Percentiles rank a stretch among this genome's conserved stretches.
phyloP scores from a whole-genome alignment of 805 yeast species.

The Saturnispora dispora region DNA sequence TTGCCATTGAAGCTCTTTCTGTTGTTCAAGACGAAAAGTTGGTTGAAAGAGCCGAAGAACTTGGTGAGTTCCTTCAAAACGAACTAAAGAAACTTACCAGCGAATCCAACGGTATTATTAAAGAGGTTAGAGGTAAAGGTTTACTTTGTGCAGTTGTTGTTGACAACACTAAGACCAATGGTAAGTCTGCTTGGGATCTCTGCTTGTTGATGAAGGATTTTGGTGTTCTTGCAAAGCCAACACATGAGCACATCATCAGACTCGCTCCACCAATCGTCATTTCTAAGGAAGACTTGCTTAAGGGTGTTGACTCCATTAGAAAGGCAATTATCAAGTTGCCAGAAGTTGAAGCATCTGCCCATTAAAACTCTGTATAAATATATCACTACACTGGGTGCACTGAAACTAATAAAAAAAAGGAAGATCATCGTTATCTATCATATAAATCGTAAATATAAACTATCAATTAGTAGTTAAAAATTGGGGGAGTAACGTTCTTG shows the following conservation, averaged over 20 bases:
- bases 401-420: not conserved
- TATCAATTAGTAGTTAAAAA: not conserved
- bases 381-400: not conserved
- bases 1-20: conserved; percentile 85
- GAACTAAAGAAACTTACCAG: conserved; percentile 36
- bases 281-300: conserved; percentile 72
- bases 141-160: conserved; percentile 85
- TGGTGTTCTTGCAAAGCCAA: conserved; percentile 88
- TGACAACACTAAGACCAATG: conserved; percentile 73
- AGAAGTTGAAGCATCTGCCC: conserved; percentile 40
- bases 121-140: conserved; percentile 76
- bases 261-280: conserved; percentile 94
- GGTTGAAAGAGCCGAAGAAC: conserved; percentile 62
- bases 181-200: conserved; percentile 93
- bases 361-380: conserved; percentile 14
- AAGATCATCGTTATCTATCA: not conserved
- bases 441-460: not conserved
- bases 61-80: conserved; percentile 62
- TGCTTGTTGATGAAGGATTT: conserved; percentile 80
- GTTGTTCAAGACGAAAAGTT: conserved; percentile 84
- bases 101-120: conserved; percentile 44
- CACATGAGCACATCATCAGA: conserved; percentile 92
- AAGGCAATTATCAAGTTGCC: conserved; percentile 49
- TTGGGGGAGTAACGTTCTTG: not conserved
- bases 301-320: conserved; percentile 71